These are phyloP conservation scores for Symbiodinium natans DNA, from an alignment of 73 alveolate species.

Conservation along the genomic window DNA sequence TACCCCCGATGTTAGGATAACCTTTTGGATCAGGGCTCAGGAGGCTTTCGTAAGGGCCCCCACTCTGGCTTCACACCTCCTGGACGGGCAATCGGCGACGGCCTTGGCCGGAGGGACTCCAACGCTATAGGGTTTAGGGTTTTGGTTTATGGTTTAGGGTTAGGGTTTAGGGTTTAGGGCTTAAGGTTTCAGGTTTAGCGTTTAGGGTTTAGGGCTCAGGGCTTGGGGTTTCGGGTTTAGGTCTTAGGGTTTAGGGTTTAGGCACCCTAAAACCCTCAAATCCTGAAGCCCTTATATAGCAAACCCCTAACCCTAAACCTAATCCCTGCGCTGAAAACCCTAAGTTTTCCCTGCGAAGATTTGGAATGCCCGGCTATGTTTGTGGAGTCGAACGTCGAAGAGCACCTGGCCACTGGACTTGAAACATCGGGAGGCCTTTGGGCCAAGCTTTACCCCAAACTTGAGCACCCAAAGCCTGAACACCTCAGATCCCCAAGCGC, in stretches of 20 bases:
- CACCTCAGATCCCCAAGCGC: no score
- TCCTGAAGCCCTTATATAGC: no score
- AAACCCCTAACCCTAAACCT: no score
- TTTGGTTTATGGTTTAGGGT: neutral
- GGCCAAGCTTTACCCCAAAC: neutral
- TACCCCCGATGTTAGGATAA: no score
- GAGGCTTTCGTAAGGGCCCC: no score
- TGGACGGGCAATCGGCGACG: no score
- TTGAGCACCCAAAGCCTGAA: no score
- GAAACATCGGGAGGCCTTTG: neutral
- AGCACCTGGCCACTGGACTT: constrained; percentile 1
- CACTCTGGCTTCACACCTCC: no score
- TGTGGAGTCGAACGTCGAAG: constrained; percentile 65
- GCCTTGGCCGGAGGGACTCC: neutral
- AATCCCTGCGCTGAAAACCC: no score
- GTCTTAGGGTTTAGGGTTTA: neutral
- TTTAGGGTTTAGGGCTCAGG: neutral
- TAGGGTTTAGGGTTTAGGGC: neutral
- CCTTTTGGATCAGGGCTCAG: no score
- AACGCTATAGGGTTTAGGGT: no score
- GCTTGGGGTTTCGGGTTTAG: neutral
- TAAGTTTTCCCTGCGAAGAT: neutral
- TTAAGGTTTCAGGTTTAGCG: neutral
- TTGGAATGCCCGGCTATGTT: constrained; percentile 47
- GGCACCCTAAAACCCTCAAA: neutral